Evolutionary conservation across 306 rosid genomes (phyloP), one percentile per base, ranked within the genome.

Genomic region (Dalbergia cochinchinensis): DNA sequence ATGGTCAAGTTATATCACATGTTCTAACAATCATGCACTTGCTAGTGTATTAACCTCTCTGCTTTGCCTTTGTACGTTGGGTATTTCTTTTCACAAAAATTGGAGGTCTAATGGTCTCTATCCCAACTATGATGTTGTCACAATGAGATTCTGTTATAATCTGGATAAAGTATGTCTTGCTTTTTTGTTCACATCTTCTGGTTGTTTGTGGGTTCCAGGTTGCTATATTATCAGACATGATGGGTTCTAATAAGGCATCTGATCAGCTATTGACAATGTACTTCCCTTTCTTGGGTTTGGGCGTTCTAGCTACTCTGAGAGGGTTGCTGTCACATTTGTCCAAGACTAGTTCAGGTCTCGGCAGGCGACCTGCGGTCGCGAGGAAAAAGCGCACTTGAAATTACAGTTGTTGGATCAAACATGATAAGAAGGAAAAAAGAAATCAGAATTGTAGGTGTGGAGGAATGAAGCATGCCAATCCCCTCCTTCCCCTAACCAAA

Each of bases 371-470:
- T 58, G 80, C 78, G 20, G 0, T 83, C 66, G 83, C 83, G 8
- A 76, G 88, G 88, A 93, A 89, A 79, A 91, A 91, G 78, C 55
- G 87, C 61, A 89, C 86, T 78, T 93, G 85, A 89, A 80, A 64
- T 8, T 5, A 14, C 61, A 35, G 62, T 44, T 69, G 20, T 66
- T 66, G 57, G 35, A 31, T 68, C 62, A 34, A 68, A 41, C 37
- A 14, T 61, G 62, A 78, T 62, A 67, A 41, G 66, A 78, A 66
- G 53, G 47, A 61, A 67, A 67, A 51, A 62, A 66, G 67, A 42
- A 67, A 67, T 34, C 76, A 18, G 63, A 20, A 11, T 18, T 18
- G 47, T 78, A 13, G 73, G 69, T 60, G 62, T 19, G 74, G 50
- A 75, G 51, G 69, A 67, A 73, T 67, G 78, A 65, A 57, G 74